These are phyloP conservation scores for Aethionema arabicum DNA, from an alignment of 345 rosid species.

Conservation along the genomic window DNA sequence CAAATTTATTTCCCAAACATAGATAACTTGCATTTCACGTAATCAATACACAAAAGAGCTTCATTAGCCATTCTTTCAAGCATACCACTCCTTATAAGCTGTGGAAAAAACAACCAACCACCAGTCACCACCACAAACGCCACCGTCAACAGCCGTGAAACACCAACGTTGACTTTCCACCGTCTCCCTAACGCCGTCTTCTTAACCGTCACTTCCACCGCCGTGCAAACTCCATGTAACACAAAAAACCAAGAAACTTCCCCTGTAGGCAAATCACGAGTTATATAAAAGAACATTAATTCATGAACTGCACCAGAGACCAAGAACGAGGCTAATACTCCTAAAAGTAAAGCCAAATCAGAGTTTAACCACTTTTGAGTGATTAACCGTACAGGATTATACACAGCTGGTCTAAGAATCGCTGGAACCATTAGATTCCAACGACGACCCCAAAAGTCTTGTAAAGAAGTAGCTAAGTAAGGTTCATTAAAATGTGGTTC, in stretches of 20 bases:
- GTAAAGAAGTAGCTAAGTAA: constrained; percentile 61
- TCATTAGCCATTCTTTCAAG: constrained; percentile 43
- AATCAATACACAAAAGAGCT: constrained; percentile 23
- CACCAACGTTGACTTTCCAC: no score
- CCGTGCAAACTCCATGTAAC: constrained; percentile 52
- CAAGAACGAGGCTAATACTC: constrained; percentile 45
- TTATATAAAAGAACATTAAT: constrained; percentile 44
- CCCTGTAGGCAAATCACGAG: constrained; percentile 62
- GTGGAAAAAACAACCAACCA: constrained; percentile 54
- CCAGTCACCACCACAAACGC: constrained; percentile 45
- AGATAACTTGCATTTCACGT: constrained; percentile 22
- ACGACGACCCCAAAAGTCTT: constrained; percentile 79
- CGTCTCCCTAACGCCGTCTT: not conserved
- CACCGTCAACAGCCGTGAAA: constrained; percentile 40
- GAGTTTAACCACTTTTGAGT: constrained; percentile 25
- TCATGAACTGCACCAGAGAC: constrained; percentile 77
- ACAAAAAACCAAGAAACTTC: constrained; percentile 68
- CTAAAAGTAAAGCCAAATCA: constrained; percentile 34
- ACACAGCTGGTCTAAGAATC: constrained; percentile 53
- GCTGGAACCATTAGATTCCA: constrained; percentile 71
- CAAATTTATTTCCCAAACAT: no score
- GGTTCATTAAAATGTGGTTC: constrained; percentile 71
- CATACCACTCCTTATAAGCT: constrained; percentile 40
- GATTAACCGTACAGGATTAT: constrained; percentile 43
- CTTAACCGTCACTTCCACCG: constrained; percentile 47